Percentiles rank a stretch among this genome's conserved stretches.
Conservation (phyloP, 2,329 filamentous ascomycete species). For the Dryadomyces quercivorus region DNA sequence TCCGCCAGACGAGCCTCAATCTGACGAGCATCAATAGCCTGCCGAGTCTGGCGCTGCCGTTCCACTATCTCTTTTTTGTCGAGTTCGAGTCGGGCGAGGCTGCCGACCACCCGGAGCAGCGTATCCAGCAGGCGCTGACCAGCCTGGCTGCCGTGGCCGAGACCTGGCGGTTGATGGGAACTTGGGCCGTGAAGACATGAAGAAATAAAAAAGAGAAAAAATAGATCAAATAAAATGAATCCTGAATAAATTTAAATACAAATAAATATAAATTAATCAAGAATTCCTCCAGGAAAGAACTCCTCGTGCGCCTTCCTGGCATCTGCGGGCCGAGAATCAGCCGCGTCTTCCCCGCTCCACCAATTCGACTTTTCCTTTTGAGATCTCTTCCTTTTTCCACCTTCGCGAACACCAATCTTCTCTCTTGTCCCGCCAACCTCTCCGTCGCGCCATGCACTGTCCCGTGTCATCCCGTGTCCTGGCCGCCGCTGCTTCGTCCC, state of each 20-base stretch:
- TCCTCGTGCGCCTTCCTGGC: no score
- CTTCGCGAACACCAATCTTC: no score
- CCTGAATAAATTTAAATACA: neutral
- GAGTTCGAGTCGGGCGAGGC: constrained; percentile 54
- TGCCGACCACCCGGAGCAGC: constrained; percentile 31
- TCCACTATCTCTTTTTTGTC: constrained; percentile 92
- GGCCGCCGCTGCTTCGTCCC: no score
- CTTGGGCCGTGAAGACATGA: constrained; percentile 37
- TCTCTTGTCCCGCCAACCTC: no score
- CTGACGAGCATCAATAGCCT: constrained; percentile 83
- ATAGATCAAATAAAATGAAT: neutral
- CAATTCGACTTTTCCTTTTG: no score
- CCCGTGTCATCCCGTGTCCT: no score
- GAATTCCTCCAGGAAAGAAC: neutral
- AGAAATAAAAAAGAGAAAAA: neutral
- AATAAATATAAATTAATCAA: neutral
- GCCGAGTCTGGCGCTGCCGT: constrained; percentile 61
- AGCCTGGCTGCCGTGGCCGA: constrained; percentile 46
- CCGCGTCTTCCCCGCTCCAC: no score
- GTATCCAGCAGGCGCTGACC: constrained; percentile 47
- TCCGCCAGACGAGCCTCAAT: constrained; percentile 61
- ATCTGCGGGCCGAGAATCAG: no score
- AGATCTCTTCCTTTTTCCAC: no score
- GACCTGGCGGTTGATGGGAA: constrained; percentile 57
- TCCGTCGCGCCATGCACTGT: no score